Percentiles rank a stretch among this genome's conserved stretches.
Conservation (phyloP, 768 basidiomycete genomes). For the Pisolithus marmoratus region DNA sequence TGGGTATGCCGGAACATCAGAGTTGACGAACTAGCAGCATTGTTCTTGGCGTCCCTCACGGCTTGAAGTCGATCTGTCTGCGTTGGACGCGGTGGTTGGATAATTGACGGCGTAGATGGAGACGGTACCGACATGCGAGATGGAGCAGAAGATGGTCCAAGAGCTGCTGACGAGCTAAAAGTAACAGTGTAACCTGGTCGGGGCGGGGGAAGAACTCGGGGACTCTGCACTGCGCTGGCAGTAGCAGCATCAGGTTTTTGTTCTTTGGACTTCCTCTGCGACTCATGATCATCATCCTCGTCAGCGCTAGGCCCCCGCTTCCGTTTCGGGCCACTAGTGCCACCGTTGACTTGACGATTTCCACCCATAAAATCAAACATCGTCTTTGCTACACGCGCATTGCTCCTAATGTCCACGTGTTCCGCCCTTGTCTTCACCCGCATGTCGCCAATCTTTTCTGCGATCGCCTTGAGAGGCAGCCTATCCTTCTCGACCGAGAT, state of each 20-base stretch:
- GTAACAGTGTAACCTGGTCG: too few relatives aligned
- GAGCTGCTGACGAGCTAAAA: too few relatives aligned
- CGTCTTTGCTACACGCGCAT: slow-evolving; percentile 48
- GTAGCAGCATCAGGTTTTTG: slow-evolving; percentile 1
- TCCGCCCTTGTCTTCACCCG: slow-evolving; percentile 44
- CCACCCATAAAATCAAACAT: slow-evolving; percentile 45
- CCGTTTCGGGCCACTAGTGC: slow-evolving; percentile 10
- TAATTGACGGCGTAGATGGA: neutral
- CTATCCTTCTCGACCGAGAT: slow-evolving; percentile 44
- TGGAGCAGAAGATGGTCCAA: neutral
- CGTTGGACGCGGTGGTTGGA: slow-evolving; percentile 10
- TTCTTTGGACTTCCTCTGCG: slow-evolving; percentile 12
- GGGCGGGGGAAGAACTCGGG: neutral
- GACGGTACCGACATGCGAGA: neutral
- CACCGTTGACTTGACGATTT: slow-evolving; percentile 2
- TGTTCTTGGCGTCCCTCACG: slow-evolving; percentile 11
- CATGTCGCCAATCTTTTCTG: slow-evolving; percentile 44
- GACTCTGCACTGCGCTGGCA: neutral
- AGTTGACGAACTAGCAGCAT: slow-evolving; percentile 7
- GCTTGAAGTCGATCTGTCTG: slow-evolving; percentile 14
- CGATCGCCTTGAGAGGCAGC: slow-evolving; percentile 35
- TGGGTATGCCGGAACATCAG: neutral
- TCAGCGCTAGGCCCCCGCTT: slow-evolving; percentile 22
- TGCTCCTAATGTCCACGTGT: slow-evolving; percentile 65
- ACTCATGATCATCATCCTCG: neutral